Evolutionary conservation across 129 eudicot species (phyloP), one percentile per base, ranked within the genome.

Genomic region (Calendula officinalis): DNA sequence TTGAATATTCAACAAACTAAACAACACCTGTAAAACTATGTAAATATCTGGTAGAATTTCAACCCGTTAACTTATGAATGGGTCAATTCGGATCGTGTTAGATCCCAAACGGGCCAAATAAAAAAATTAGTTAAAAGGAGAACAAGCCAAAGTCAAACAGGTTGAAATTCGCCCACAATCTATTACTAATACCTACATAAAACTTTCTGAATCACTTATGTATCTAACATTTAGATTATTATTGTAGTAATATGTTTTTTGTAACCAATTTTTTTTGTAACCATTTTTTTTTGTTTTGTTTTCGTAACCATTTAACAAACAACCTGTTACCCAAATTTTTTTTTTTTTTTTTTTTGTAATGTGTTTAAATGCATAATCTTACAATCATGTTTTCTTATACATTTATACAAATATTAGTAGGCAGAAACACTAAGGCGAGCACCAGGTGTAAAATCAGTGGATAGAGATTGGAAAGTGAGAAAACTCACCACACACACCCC

Each of bases 401-500:
- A 32, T 22, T 66, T 63, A 62, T 56, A 61, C 64, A 56, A 45
- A 76, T 77, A 74, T 83, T 88, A 85, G 85, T 92, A 92, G 99
- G 99, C 99, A 85, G 99, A 88, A 81, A 75, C 72, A 48, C 95
- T 92, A 42, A 74, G 79, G 78, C 77, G 77, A 76, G 82, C 91
- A 49, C 98, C 96, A 35, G 91, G 96, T 36, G 98, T 91, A 69
- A 87, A 91, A 60, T 82, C 91, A 6, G 95, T 92, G 50, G 85
- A 88, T 54, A 77, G 80, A 75, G 99, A 92, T 60, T 92, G 96
- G 96, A 92, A 88, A 64, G 96, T 92, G 73, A 83, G 77, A 62
- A 85, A 81, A 76, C 89, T 92, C 14, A 92, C 99, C 36, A 92
- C 99, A 16, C 99, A 92, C 75, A 92, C 99, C 4, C 99, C 99